Evolutionary conservation across 441 rosid species (phyloP).

Genomic region (Capsella rubella): DNA sequence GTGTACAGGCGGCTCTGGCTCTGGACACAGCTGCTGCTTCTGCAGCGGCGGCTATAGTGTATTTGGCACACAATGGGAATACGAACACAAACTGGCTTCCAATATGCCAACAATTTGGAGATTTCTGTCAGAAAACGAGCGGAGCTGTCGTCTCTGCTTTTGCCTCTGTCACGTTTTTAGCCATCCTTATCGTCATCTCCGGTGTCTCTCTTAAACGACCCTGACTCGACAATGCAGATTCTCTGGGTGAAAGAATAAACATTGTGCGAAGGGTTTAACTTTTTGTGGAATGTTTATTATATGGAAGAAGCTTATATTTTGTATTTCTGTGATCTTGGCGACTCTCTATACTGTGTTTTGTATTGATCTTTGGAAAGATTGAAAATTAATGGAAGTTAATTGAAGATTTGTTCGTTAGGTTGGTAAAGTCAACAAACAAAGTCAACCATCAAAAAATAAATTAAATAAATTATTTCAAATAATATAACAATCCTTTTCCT

Average conservation of each 20-base stretch:
- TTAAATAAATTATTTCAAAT: neutral
- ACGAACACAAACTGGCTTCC: slow-evolving; percentile 75
- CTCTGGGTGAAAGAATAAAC: slow-evolving; percentile 1
- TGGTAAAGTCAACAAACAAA: too few species aligned
- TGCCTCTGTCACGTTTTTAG: slow-evolving; percentile 48
- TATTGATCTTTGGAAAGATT: neutral
- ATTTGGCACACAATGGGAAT: slow-evolving; percentile 85
- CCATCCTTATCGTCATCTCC: slow-evolving; percentile 60
- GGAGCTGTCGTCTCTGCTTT: slow-evolving; percentile 79
- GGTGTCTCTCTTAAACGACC: slow-evolving; percentile 56
- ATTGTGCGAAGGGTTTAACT: neutral
- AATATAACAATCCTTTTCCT: neutral
- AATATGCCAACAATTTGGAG: slow-evolving; percentile 76
- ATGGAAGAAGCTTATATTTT: slow-evolving; percentile 13
- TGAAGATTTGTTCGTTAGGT: neutral
- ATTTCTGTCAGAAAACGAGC: slow-evolving; percentile 72
- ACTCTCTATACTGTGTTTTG: slow-evolving; percentile 13
- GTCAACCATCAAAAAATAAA: neutral
- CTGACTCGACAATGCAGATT: slow-evolving; percentile 9
- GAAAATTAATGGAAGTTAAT: neutral
- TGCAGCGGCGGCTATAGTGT: slow-evolving; percentile 68
- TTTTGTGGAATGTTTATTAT: slow-evolving; percentile 20
- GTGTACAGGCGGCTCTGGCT: slow-evolving; percentile 57
- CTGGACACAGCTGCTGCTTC: slow-evolving; percentile 62
- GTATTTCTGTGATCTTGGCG: slow-evolving; percentile 26